A percentile compares a stretch with the other conserved stretches of the same genome.
Evolutionary conservation across 805 yeast genomes (phyloP).

Genomic region (Kluyveromyces lactis): DNA sequence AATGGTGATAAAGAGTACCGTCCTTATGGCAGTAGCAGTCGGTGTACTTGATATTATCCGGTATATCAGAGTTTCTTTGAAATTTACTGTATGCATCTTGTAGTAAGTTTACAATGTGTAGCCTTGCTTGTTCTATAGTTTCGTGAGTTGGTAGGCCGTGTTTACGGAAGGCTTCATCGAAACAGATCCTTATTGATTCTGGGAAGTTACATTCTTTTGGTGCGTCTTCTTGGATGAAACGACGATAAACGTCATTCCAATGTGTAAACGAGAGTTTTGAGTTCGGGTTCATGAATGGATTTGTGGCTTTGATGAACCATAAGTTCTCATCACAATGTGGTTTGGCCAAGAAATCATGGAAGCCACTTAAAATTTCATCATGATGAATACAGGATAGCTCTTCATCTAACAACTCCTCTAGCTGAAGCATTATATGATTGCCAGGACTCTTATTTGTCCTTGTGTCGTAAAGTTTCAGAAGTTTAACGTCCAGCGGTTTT

Average conservation of each 20-base stretch:
- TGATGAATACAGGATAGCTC: constrained; percentile 1
- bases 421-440: neutral
- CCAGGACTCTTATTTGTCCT: neutral
- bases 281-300: constrained; percentile 6
- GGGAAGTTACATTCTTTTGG: constrained; percentile 27
- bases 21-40: neutral
- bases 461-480: no score
- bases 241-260: constrained; percentile 3
- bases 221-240: constrained; percentile 20
- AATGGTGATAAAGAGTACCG: neutral
- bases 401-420: neutral
- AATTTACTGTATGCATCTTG: constrained; percentile 17
- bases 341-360: constrained; percentile 16
- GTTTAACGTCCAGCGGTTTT: no score
- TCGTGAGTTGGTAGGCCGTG: constrained; percentile 13
- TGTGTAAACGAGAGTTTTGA: neutral
- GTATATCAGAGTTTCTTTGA: neutral
- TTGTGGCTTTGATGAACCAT: constrained; percentile 15
- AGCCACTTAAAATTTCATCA: constrained; percentile 15
- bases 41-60: constrained; percentile 2
- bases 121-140: constrained; percentile 17
- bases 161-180: constrained; percentile 13
- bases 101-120: constrained; percentile 20
- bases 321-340: constrained; percentile 29
- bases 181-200: constrained; percentile 14